These are phyloP conservation scores for Sophora flavescens DNA, from an alignment of 306 rosid species.

Conservation along the genomic window DNA sequence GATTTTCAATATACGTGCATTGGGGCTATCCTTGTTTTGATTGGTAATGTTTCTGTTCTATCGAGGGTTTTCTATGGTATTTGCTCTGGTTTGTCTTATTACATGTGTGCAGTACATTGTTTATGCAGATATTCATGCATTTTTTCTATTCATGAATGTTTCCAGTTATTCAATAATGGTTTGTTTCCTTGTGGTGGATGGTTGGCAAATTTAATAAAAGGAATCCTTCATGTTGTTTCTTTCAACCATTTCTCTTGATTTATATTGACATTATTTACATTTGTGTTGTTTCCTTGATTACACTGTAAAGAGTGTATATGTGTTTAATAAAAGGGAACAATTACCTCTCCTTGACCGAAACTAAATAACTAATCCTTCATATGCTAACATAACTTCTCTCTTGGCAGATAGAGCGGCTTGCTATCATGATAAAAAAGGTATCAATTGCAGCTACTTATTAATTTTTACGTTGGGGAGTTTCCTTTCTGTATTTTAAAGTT, in stretches of 20 bases:
- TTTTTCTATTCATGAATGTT: not conserved
- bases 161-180: constrained; percentile 29
- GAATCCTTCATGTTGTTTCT: constrained; percentile 25
- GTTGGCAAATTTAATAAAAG: not conserved
- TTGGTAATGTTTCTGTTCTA: constrained; percentile 9
- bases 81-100: not conserved
- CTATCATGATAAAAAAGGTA: constrained; percentile 79
- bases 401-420: constrained; percentile 81
- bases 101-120: too few relatives aligned
- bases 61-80: not conserved
- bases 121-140: not conserved
- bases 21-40: constrained; percentile 9
- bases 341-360: constrained; percentile 1
- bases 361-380: constrained; percentile 32
- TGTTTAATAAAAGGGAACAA: constrained; percentile 1
- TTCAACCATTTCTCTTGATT: constrained; percentile 32
- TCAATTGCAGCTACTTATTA: constrained; percentile 36
- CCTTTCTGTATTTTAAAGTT: constrained; percentile 34
- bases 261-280: not conserved
- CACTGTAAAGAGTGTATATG: not conserved
- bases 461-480: constrained; percentile 36
- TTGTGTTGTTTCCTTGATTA: constrained; percentile 30
- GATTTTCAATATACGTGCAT: constrained; percentile 15
- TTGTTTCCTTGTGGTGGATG: constrained; percentile 22
- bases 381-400: constrained; percentile 44